Percentiles rank a stretch among this genome's conserved stretches.
phyloP scores from a whole-genome alignment of 176 grass and related monocot species.

The Coix lacrymajobi region DNA sequence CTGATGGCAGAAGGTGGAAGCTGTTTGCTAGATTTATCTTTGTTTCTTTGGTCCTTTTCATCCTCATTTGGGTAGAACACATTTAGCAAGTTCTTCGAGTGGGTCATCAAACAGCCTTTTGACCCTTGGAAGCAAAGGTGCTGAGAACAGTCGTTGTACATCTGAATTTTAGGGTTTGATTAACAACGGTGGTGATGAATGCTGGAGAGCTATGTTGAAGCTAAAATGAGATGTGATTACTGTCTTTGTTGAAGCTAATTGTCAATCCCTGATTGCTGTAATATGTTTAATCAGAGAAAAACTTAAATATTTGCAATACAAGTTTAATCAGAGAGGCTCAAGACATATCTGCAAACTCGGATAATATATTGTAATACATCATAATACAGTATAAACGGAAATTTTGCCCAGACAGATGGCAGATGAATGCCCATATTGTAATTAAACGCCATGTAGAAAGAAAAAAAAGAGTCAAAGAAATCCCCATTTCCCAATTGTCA shows the following conservation, averaged over 20 bases:
- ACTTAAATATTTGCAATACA: background rate
- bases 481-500: conserved; percentile 14
- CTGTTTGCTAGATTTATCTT: background rate
- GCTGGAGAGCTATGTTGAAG: background rate
- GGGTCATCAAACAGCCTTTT: too few species aligned
- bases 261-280: too few species aligned
- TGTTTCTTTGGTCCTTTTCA: background rate
- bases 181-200: background rate
- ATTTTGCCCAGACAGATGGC: background rate
- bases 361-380: conserved; percentile 6
- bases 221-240: background rate
- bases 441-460: too few species aligned
- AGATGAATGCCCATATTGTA: background rate
- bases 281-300: background rate
- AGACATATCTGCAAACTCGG: background rate
- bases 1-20: background rate
- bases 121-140: too few species aligned
- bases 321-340: too few species aligned
- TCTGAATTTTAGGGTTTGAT: too few species aligned
- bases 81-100: too few species aligned
- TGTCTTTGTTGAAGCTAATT: too few species aligned
- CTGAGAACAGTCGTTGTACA: too few species aligned
- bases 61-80: too few species aligned
- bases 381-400: background rate
- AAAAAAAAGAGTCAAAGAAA: background rate